Evolutionary conservation across 2,329 filamentous ascomycete species (phyloP).

Genomic region (Cryphonectria radicalis): DNA sequence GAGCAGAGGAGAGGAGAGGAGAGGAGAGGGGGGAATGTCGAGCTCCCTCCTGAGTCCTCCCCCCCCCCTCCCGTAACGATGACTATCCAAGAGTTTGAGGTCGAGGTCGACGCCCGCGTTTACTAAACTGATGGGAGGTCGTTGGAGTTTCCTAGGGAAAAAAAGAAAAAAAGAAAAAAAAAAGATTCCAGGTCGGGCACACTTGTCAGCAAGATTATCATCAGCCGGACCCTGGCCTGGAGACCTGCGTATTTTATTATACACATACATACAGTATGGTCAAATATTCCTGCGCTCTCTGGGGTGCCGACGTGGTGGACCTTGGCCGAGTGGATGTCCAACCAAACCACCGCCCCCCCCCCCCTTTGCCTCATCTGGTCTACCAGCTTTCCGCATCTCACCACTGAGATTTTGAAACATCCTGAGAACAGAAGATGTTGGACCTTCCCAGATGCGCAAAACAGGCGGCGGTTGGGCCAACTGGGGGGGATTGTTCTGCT

Average conservation of each 20-base stretch:
- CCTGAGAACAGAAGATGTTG: slow-evolving; percentile 1
- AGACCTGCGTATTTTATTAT: background rate
- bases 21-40: no score
- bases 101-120: no score
- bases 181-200: background rate
- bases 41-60: background rate
- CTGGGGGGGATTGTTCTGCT: background rate
- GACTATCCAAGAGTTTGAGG: no score
- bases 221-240: background rate
- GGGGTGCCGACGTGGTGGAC: background rate
- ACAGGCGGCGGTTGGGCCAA: background rate
- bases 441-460: background rate
- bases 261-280: background rate
- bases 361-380: slow-evolving; percentile 5
- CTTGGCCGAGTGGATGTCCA: background rate
- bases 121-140: no score
- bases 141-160: background rate
- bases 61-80: background rate
- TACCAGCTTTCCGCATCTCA: background rate
- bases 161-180: background rate
- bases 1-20: no score
- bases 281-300: background rate
- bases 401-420: slow-evolving; percentile 12
- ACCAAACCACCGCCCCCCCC: background rate
- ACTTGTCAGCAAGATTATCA: background rate